Conservation (phyloP, 1,284 basidiomycete species). For the Rhizoctonia solani region DNA sequence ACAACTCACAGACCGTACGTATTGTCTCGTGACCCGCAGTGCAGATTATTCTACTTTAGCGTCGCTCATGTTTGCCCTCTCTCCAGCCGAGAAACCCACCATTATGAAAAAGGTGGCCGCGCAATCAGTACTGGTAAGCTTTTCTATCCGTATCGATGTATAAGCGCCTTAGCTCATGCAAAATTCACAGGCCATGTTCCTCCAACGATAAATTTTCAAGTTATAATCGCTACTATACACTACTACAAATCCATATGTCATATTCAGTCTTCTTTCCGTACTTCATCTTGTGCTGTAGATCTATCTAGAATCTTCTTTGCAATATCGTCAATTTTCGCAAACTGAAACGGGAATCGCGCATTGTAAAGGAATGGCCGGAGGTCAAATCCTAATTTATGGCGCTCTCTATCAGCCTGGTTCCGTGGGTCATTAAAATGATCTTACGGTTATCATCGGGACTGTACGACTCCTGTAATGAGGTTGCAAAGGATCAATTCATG, state of each 20-base stretch:
- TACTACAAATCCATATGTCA: neutral
- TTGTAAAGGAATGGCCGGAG: constrained; percentile 96
- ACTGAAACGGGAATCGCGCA: constrained; percentile 93
- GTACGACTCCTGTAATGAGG: constrained; percentile 75
- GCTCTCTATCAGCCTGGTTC: neutral
- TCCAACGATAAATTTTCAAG: constrained; percentile 30
- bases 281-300: constrained; percentile 48
- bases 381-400: constrained; percentile 74
- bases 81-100: constrained; percentile 70
- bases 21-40: neutral
- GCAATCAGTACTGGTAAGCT: constrained; percentile 70
- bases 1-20: constrained; percentile 80
- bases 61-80: constrained; percentile 24
- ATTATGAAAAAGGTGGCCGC: constrained; percentile 85
- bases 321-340: constrained; percentile 88
- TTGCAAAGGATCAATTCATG: constrained; percentile 26
- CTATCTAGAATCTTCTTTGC: constrained; percentile 75
- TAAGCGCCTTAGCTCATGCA: neutral
- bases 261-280: constrained; percentile 16
- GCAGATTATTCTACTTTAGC: constrained; percentile 33
- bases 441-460: constrained; percentile 95
- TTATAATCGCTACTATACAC: constrained; percentile 2
- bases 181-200: constrained; percentile 34
- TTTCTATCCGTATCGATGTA: neutral
- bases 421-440: constrained; percentile 42